Evolutionary conservation across 1,139 yeast species (phyloP), one percentile per base, ranked within the genome.

Genomic region (Sugiyamaella xylanicola): DNA sequence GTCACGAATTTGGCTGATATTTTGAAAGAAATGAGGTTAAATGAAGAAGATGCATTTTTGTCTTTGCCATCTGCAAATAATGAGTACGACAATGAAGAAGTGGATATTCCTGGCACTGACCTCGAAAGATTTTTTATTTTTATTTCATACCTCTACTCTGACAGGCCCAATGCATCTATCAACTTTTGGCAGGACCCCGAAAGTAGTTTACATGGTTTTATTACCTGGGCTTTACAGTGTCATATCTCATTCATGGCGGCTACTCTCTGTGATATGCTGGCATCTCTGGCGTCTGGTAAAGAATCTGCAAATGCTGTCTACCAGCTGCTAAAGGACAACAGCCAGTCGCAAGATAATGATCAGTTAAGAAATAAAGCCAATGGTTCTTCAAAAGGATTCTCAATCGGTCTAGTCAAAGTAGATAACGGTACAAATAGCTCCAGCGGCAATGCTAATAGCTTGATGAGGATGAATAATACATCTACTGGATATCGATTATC

Each of bases 201-300:
- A 51, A 78, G 86, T 2, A 76, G 80, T 49, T 72, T 84, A 1
- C 79, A 83, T 64, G 97, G 97, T 0, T 92, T 93, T 63, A 76
- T 92, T 51, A 81, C 81, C 46, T 92, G 98, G 98, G 95, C 95
- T 0, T 79, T 95, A 3, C 83, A 85, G 56, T 87, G 92, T 65
- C 90, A 87, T 59, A 88, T 93, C 13, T 86, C 95, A 4, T 75
- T 91, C 54, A 90, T 92, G 75, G 82, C 90, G 50, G 86, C 98
- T 0, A 81, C 96, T 0, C 91, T 86, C 65, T 84, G 93, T 61
- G 77, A 89, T 57, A 79, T 93, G 77, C 74, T 93, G 54, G 85
- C 95, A 1, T 85, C 95, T 3, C 75, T 93, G 45, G 77, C 93
- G 0, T 78, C 80, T 17, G 89, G 86, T n/a, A 76, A 77, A 1